These are phyloP conservation scores for Fusarium pininemorale DNA, from an alignment of 2,329 filamentous ascomycete species.

Conservation along the genomic window DNA sequence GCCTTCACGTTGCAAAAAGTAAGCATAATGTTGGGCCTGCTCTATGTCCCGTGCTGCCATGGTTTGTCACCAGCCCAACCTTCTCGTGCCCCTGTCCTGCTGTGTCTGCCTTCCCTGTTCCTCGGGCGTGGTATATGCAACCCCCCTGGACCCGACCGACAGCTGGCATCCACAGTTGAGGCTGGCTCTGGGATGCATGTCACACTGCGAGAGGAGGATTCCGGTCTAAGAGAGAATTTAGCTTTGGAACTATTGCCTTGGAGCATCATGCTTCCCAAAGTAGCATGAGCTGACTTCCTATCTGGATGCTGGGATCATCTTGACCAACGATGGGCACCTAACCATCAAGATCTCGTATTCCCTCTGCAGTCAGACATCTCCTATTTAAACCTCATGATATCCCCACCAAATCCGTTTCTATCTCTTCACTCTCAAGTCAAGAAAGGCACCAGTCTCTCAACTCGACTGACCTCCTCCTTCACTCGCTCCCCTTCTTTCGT, in stretches of 20 bases:
- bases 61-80: conserved; percentile 1
- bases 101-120: conserved; percentile 2
- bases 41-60: conserved; percentile 2
- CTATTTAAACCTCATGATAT: conserved; percentile 30
- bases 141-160: conserved; percentile 11
- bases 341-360: conserved; percentile 11
- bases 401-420: neutral
- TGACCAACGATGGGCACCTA: neutral
- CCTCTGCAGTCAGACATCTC: neutral
- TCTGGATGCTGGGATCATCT: conserved; percentile 13
- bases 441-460: conserved; percentile 26
- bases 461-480: conserved; percentile 12
- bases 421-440: conserved; percentile 28
- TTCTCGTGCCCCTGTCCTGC: neutral
- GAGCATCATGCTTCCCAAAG: conserved; percentile 24
- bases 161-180: conserved; percentile 35
- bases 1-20: conserved; percentile 8
- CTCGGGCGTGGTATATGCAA: conserved; percentile 8
- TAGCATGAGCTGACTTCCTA: conserved; percentile 31
- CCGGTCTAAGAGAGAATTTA: conserved; percentile 11
- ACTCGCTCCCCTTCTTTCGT: conserved; percentile 17
- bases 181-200: conserved; percentile 28
- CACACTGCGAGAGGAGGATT: conserved; percentile 9
- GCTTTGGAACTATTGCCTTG: conserved; percentile 30
- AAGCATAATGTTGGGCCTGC: conserved; percentile 19